Conservation (phyloP, 495 filamentous ascomycete genomes). For the Evernia prunastri region DNA sequence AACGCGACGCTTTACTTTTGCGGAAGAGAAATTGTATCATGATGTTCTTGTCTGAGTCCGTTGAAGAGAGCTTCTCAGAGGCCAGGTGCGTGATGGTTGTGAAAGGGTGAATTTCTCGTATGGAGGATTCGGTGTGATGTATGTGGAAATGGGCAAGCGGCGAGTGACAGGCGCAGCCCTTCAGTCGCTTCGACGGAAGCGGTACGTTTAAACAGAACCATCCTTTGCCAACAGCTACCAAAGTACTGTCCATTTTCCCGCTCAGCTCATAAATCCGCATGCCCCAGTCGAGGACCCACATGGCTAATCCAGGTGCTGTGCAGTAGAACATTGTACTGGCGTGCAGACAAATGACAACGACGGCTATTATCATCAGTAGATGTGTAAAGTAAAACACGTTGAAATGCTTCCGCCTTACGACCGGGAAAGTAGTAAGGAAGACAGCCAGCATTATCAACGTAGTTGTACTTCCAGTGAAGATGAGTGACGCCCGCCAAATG, state of each 20-base stretch:
- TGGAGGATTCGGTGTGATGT: slow-evolving; percentile 31
- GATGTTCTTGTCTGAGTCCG: slow-evolving; percentile 21
- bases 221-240: slow-evolving; percentile 28
- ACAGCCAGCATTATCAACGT: slow-evolving; percentile 27
- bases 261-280: slow-evolving; percentile 32
- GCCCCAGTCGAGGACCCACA: slow-evolving; percentile 33
- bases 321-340: slow-evolving; percentile 36
- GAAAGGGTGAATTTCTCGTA: slow-evolving; percentile 33
- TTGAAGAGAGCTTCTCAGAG: slow-evolving; percentile 23
- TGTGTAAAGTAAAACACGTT: slow-evolving; percentile 36
- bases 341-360: slow-evolving; percentile 32
- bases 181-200: slow-evolving; percentile 28
- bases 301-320: slow-evolving; percentile 29
- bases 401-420: slow-evolving; percentile 28
- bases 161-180: slow-evolving; percentile 31
- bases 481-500: slow-evolving; percentile 32
- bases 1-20: slow-evolving; percentile 9
- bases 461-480: slow-evolving; percentile 28
- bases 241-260: slow-evolving; percentile 23
- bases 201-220: slow-evolving; percentile 31
- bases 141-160: slow-evolving; percentile 35
- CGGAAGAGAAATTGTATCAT: slow-evolving; percentile 33
- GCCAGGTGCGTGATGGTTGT: slow-evolving; percentile 35
- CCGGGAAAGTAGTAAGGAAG: slow-evolving; percentile 28
- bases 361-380: slow-evolving; percentile 27